These are phyloP conservation scores for Trifolium subterraneum DNA, from an alignment of 306 rosid genomes.

Conservation along the genomic window DNA sequence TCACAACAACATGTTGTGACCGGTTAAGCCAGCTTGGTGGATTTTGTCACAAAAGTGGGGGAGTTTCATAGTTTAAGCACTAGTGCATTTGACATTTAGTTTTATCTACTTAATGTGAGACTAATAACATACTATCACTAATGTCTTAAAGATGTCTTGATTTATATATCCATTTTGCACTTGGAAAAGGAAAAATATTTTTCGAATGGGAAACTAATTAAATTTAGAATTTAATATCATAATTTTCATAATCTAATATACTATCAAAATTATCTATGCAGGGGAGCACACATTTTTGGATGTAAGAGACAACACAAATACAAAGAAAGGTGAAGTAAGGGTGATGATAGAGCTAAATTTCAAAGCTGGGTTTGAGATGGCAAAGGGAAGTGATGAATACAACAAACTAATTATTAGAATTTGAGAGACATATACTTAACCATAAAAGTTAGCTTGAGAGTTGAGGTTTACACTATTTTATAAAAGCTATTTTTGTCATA, in stretches of 20 bases:
- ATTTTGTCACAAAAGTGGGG: no score
- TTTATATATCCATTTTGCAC: background rate
- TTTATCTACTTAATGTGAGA: no score
- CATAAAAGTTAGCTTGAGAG: no score
- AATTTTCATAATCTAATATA: background rate
- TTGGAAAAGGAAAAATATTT: background rate
- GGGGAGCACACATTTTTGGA: slow-evolving; percentile 82
- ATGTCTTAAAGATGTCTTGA: background rate
- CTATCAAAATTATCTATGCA: slow-evolving; percentile 30
- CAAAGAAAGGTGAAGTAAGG: slow-evolving; percentile 68
- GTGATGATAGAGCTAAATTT: slow-evolving; percentile 77
- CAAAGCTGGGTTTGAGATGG: slow-evolving; percentile 85
- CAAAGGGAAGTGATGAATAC: slow-evolving; percentile 66
- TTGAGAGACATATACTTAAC: no score
- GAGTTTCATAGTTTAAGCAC: no score
- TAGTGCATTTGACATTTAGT: no score
- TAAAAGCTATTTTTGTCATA: no score
- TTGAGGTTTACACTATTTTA: no score
- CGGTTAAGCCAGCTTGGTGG: no score
- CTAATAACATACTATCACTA: no score
- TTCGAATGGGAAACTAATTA: background rate
- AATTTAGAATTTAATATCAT: slow-evolving; percentile 5
- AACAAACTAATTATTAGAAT: slow-evolving; percentile 48
- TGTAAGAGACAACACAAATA: slow-evolving; percentile 60
- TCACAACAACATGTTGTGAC: no score